Evolutionary conservation across 257 asterid species (phyloP).

Genomic region (Eustoma russellianum): DNA sequence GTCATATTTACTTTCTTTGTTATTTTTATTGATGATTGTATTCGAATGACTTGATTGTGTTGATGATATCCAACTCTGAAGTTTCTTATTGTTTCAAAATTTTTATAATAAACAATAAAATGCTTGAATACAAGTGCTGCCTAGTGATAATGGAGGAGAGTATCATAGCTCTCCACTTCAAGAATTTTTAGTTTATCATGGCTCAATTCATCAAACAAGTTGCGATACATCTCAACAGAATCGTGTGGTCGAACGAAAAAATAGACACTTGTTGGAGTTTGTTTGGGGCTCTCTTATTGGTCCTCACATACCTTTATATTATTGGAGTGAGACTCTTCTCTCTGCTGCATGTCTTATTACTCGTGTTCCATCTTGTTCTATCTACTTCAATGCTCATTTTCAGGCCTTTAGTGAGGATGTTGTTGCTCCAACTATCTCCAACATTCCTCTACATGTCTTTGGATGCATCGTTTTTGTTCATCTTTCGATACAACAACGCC

Average conservation of each 20-base stretch:
- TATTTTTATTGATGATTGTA: slow-evolving; percentile 2
- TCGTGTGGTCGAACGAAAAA: slow-evolving; percentile 2
- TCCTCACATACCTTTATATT: not conserved
- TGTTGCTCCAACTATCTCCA: not conserved
- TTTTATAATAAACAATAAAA: slow-evolving; percentile 5
- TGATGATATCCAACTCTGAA: slow-evolving; percentile 3
- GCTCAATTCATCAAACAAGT: slow-evolving; percentile 5
- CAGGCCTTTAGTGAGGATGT: not conserved
- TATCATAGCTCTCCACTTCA: not conserved
- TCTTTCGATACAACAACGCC: not conserved
- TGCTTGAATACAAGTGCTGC: not conserved
- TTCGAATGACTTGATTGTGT: not conserved
- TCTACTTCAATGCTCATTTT: not conserved
- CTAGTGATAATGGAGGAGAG: slow-evolving; percentile 2
- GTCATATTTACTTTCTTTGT: too few species aligned
- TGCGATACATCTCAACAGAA: slow-evolving; percentile 6
- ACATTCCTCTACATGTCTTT: not conserved
- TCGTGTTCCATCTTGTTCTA: not conserved
- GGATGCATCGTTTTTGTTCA: slow-evolving; percentile 2
- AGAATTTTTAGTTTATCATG: not conserved
- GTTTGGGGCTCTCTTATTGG: not conserved
- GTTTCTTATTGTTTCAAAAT: not conserved
- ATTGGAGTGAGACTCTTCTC: not conserved
- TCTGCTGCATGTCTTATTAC: not conserved
- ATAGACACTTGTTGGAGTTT: slow-evolving; percentile 2